phyloP scores from a whole-genome alignment of 2,329 filamentous ascomycete genomes.

The Apiospora arundinis region DNA sequence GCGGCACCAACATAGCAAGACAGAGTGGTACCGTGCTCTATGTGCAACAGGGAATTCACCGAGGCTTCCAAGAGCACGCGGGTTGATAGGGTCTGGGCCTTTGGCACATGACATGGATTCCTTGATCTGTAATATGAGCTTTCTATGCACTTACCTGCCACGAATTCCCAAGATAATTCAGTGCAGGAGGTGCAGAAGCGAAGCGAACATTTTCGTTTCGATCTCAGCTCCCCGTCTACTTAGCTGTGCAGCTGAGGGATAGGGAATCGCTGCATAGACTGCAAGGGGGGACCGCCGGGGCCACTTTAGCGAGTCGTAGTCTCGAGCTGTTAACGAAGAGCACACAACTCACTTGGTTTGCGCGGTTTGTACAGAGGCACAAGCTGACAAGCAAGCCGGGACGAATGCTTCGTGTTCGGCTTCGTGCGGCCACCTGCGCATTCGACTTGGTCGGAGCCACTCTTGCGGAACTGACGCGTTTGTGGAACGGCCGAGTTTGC shows the following conservation, averaged over 20 bases:
- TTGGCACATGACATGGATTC: neutral
- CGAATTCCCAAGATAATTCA: neutral
- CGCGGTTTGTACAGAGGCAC: neutral
- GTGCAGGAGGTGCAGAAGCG: neutral
- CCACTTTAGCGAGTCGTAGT: neutral
- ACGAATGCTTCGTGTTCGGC: constrained; percentile 7
- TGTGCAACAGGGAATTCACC: constrained; percentile 2
- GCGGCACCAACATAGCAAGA: neutral
- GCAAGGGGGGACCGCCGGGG: neutral
- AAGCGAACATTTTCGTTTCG: neutral
- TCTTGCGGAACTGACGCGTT: neutral
- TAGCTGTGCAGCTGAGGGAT: neutral
- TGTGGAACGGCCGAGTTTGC: neutral
- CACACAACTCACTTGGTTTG: neutral
- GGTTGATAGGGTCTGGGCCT: neutral
- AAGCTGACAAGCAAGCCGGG: neutral
- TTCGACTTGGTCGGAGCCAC: neutral
- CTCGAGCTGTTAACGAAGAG: neutral
- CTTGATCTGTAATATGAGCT: neutral
- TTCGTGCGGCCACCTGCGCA: neutral
- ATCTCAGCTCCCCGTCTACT: neutral
- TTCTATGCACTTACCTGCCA: neutral
- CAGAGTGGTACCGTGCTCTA: neutral
- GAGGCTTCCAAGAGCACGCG: neutral
- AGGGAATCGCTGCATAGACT: neutral